Evolutionary conservation across 2,329 filamentous ascomycete genomes (phyloP).

Genomic region (Shiraia sp.): DNA sequence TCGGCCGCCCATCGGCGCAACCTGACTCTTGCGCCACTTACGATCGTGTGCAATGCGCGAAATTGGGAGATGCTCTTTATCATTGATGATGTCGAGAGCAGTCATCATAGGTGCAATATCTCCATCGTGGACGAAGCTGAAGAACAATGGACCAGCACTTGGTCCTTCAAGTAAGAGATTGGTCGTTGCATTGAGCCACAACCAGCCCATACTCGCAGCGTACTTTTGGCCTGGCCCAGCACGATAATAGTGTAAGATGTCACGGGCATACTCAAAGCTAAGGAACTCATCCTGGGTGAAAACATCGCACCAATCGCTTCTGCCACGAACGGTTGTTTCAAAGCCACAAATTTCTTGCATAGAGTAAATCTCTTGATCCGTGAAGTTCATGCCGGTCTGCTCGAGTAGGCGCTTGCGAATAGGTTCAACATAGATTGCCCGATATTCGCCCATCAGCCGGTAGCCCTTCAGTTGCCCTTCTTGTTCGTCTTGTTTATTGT

Average conservation of each 20-base stretch:
- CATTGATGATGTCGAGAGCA: slow-evolving; percentile 55
- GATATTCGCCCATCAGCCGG: slow-evolving; percentile 53
- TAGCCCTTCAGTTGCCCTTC: slow-evolving; percentile 57
- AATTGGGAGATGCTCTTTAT: slow-evolving; percentile 51
- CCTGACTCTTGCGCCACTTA: slow-evolving; percentile 59
- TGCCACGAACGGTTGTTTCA: slow-evolving; percentile 58
- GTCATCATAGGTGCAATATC: slow-evolving; percentile 61
- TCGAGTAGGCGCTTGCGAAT: slow-evolving; percentile 51
- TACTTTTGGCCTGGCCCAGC: slow-evolving; percentile 61
- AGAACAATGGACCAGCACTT: slow-evolving; percentile 53
- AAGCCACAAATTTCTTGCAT: slow-evolving; percentile 68
- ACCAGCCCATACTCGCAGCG: slow-evolving; percentile 58
- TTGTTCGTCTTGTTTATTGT: slow-evolving; percentile 43
- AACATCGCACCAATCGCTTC: slow-evolving; percentile 60
- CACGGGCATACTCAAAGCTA: slow-evolving; percentile 62
- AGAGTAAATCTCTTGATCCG: slow-evolving; percentile 55
- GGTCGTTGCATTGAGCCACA: slow-evolving; percentile 62
- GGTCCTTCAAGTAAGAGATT: slow-evolving; percentile 53
- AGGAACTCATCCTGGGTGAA: slow-evolving; percentile 60
- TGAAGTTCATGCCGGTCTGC: slow-evolving; percentile 50
- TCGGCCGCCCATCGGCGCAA: slow-evolving; percentile 62
- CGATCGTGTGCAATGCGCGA: slow-evolving; percentile 50
- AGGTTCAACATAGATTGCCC: slow-evolving; percentile 51
- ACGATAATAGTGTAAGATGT: slow-evolving; percentile 62
- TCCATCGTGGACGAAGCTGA: slow-evolving; percentile 65